Conservation (phyloP, 2,329 filamentous ascomycete genomes). For the Ophiosphaerella narmari region DNA sequence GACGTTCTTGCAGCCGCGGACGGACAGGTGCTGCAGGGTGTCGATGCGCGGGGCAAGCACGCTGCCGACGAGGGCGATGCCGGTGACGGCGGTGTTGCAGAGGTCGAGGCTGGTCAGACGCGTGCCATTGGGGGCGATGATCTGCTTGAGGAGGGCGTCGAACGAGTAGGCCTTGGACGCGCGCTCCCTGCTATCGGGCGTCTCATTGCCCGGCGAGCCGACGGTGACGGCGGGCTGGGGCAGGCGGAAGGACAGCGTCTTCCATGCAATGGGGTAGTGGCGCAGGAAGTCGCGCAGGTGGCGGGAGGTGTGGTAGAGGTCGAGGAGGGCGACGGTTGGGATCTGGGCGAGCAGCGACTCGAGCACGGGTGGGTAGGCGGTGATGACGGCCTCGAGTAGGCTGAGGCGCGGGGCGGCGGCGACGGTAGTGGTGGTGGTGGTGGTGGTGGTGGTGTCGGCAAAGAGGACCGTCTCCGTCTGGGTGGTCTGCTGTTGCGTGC, state of each 20-base stretch:
- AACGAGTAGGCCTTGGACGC: conserved; percentile 63
- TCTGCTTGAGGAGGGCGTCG: conserved; percentile 61
- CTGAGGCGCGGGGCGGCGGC: conserved; percentile 22
- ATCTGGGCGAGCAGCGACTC: conserved; percentile 63
- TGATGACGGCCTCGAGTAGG: conserved; percentile 60
- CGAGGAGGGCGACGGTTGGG: conserved; percentile 60
- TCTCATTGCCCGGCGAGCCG: conserved; percentile 47
- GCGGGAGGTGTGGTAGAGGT: conserved; percentile 62
- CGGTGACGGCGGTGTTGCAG: conserved; percentile 65
- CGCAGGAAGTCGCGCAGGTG: conserved; percentile 60
- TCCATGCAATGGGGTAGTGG: conserved; percentile 65
- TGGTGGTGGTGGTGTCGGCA: conserved; percentile 1
- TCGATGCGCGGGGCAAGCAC: conserved; percentile 60
- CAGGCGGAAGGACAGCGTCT: conserved; percentile 63
- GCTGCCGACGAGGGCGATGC: conserved; percentile 59
- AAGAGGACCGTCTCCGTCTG: conserved; percentile 11
- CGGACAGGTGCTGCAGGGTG: conserved; percentile 63
- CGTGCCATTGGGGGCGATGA: conserved; percentile 61
- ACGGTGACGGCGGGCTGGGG: conserved; percentile 46
- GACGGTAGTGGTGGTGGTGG: background rate
- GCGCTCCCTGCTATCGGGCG: conserved; percentile 48
- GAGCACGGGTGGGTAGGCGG: conserved; percentile 61
- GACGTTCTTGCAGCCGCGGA: conserved; percentile 67
- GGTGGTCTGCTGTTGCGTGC: conserved; percentile 19
- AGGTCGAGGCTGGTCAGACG: conserved; percentile 62